Conservation (phyloP, 805 yeast species). For the Spathaspora gorwiae region DNA sequence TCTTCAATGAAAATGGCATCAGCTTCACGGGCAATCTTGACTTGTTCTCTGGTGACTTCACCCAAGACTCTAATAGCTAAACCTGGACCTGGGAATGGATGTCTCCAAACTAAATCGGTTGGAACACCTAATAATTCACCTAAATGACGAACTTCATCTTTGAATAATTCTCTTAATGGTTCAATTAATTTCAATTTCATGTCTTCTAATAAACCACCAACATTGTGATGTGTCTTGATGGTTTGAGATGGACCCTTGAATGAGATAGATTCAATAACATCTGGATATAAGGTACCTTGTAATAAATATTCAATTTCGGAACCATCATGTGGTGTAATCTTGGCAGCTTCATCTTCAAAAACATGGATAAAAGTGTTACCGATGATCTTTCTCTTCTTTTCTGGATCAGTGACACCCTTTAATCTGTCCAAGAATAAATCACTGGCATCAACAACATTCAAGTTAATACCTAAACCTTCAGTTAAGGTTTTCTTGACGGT, state of each 20-base stretch:
- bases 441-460: slow-evolving; percentile 91
- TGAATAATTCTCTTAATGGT: slow-evolving; percentile 97
- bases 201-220: slow-evolving; percentile 95
- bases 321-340: slow-evolving; percentile 84
- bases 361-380: slow-evolving; percentile 97
- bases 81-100: slow-evolving; percentile 99
- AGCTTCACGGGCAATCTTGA: slow-evolving; percentile 95
- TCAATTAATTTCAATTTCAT: slow-evolving; percentile 98
- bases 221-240: slow-evolving; percentile 98
- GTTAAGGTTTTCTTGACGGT: slow-evolving; percentile 84
- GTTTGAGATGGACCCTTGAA: slow-evolving; percentile 99
- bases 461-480: slow-evolving; percentile 89
- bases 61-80: slow-evolving; percentile 97
- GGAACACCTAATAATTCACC: slow-evolving; percentile 95
- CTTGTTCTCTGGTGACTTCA: slow-evolving; percentile 90
- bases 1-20: slow-evolving; percentile 95
- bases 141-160: slow-evolving; percentile 95
- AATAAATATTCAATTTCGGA: slow-evolving; percentile 87
- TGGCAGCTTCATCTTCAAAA: slow-evolving; percentile 92
- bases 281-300: slow-evolving; percentile 98
- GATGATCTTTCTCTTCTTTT: slow-evolving; percentile 96
- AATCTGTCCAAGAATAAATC: slow-evolving; percentile 83
- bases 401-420: slow-evolving; percentile 96
- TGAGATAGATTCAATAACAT: slow-evolving; percentile 96
- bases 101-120: slow-evolving; percentile 98